These are phyloP conservation scores for Acer saccharum DNA, from an alignment of 345 rosid genomes.

Conservation along the genomic window DNA sequence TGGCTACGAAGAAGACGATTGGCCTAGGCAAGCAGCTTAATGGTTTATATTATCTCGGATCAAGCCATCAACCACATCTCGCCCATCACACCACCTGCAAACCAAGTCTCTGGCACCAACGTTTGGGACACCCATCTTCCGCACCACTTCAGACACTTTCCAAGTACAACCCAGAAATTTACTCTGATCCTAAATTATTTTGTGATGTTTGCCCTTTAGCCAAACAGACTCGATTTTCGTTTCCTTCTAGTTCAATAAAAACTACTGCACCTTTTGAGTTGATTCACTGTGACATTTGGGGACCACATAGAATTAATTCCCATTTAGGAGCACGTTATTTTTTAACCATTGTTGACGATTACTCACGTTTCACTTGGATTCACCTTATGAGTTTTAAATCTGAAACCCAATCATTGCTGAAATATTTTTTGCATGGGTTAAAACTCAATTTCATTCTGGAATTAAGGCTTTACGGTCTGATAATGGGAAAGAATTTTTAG, in stretches of 20 bases:
- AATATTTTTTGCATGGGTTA: not conserved
- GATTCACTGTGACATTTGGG: constrained; percentile 11
- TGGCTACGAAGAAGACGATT: constrained; percentile 12
- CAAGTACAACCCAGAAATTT: not conserved
- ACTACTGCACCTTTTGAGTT: not conserved
- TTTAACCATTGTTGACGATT: constrained; percentile 10
- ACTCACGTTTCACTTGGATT: constrained; percentile 7
- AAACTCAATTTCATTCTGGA: not conserved
- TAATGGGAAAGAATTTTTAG: constrained; percentile 13
- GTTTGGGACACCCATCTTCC: not conserved
- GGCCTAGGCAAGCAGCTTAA: constrained; percentile 5
- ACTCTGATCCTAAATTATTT: not conserved
- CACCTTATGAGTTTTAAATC: constrained; percentile 12
- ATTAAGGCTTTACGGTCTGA: not conserved
- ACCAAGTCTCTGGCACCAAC: constrained; percentile 15
- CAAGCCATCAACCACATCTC: not conserved
- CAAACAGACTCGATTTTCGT: not conserved
- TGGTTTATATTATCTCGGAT: not conserved
- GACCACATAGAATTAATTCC: not conserved
- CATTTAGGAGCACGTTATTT: not conserved
- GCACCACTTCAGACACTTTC: not conserved
- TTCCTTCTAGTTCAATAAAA: not conserved
- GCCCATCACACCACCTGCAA: not conserved
- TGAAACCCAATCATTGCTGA: not conserved
- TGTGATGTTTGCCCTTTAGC: not conserved